Percentiles rank a stretch among this genome's conserved stretches.
Evolutionary conservation across 2,329 filamentous ascomycete species (phyloP).

Genomic region (Chrysoporthe puriensis): DNA sequence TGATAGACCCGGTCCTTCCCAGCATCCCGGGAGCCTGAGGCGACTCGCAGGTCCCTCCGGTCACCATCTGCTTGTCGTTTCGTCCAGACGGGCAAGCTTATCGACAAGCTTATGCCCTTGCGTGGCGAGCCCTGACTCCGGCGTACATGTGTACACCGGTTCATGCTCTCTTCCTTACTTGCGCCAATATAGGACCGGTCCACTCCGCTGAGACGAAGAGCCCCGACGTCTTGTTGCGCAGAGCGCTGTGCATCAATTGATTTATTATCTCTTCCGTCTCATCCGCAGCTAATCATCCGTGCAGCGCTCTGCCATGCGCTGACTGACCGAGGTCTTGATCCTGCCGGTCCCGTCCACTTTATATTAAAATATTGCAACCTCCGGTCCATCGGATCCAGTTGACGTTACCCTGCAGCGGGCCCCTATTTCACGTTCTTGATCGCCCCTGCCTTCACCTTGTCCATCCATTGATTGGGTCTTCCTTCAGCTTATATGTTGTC

Average conservation of each 20-base stretch:
- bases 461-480: slow-evolving; percentile 18
- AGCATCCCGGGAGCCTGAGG: neutral
- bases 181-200: slow-evolving; percentile 24
- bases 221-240: slow-evolving; percentile 20
- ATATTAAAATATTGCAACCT: slow-evolving; percentile 27
- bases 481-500: slow-evolving; percentile 26
- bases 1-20: neutral
- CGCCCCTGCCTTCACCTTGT: slow-evolving; percentile 24
- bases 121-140: neutral
- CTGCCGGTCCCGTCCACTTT: slow-evolving; percentile 28
- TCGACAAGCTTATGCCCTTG: slow-evolving; percentile 14
- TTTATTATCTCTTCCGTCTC: slow-evolving; percentile 6
- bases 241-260: slow-evolving; percentile 13
- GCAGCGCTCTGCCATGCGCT: slow-evolving; percentile 3
- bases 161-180: slow-evolving; percentile 17
- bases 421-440: slow-evolving; percentile 19
- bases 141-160: neutral
- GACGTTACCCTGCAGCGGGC: slow-evolving; percentile 18
- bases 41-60: neutral
- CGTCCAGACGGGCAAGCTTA: slow-evolving; percentile 10
- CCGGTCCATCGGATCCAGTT: slow-evolving; percentile 19
- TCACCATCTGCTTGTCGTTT: slow-evolving; percentile 6
- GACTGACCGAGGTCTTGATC: slow-evolving; percentile 20
- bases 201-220: slow-evolving; percentile 26
- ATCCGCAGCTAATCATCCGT: slow-evolving; percentile 4